Conservation (phyloP, 148 eudicot species). For the Salicornia ramosissima region DNA sequence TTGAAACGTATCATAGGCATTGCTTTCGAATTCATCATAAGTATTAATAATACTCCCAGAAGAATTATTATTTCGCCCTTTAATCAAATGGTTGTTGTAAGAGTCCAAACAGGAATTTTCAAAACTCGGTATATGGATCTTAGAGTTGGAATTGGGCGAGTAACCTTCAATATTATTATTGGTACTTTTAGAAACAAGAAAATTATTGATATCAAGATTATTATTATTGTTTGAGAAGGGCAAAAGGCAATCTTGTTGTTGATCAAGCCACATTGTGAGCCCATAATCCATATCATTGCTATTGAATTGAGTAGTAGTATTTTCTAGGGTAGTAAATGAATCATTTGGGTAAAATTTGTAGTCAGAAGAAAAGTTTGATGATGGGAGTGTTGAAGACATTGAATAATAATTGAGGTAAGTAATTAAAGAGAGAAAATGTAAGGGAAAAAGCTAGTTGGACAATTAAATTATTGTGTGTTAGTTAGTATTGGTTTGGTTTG, state of each 20-base stretch:
- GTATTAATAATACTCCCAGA: neutral
- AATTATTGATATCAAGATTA: neutral
- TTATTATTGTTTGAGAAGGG: neutral
- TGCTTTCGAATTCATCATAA: neutral
- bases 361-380: neutral
- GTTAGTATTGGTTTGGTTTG: neutral
- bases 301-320: neutral
- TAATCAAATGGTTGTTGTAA: neutral
- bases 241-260: neutral
- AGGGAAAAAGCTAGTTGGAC: neutral
- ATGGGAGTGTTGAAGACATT: conserved; percentile 15
- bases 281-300: neutral
- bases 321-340: neutral
- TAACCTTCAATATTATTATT: neutral
- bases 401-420: neutral
- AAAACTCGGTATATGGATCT: neutral
- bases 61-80: neutral
- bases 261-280: conserved; percentile 13
- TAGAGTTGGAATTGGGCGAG: neutral
- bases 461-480: too few relatives aligned
- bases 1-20: neutral
- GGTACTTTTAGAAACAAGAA: neutral
- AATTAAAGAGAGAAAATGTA: neutral
- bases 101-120: neutral
- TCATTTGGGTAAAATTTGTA: neutral